Base-by-base conservation (phyloP, 257 asterid genomes). In the Mentha longifolia region DNA sequence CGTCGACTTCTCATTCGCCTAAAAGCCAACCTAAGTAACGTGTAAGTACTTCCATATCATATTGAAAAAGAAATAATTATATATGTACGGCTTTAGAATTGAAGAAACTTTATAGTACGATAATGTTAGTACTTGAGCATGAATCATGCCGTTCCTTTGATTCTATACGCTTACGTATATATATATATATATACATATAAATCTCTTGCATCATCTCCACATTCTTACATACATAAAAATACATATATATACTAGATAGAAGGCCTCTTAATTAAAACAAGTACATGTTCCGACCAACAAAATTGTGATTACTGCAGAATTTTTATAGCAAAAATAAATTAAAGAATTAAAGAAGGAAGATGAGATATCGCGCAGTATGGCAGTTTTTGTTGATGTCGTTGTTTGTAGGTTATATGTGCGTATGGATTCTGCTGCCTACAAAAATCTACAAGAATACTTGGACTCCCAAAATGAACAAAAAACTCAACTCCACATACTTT, bases 361-460 rank as follows among this genome's bases (percentile, higher is more conserved):
- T 83, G 92, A 76, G 65, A 67, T 67, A 64, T 13, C 67, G 72
- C 0, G 45, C 31, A 39, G 30, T 69, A 67, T 84, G 88, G 83
- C 84, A 79, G 74, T 11, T 14, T 33, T 69, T 69, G 43, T 78
- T 84, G 57, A 42, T 84, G 22, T n/a, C 74, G 47, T 57, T 84
- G 62, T 80, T 85, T 37, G 68, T 77, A 3, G 92, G 87, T 17
- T 82, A 84, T 56, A 62, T 88, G 76, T 79, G 86, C 28, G 45
- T 84, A 43, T 88, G 95, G 92, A 42, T 78, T 39, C 67, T 84
- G 87, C 51, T 82, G 64, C 92, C 95, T 45, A 80, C 85, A 37
- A 74, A 77, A 25, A 74, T 67, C 31, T 88, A 84, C 83, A 84
- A 86, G 78, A 2, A 57, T 69, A 12, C 68, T 9, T 88, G 95